Conservation (phyloP, 805 yeast genomes). For the Metschnikowia amazonensis region DNA sequence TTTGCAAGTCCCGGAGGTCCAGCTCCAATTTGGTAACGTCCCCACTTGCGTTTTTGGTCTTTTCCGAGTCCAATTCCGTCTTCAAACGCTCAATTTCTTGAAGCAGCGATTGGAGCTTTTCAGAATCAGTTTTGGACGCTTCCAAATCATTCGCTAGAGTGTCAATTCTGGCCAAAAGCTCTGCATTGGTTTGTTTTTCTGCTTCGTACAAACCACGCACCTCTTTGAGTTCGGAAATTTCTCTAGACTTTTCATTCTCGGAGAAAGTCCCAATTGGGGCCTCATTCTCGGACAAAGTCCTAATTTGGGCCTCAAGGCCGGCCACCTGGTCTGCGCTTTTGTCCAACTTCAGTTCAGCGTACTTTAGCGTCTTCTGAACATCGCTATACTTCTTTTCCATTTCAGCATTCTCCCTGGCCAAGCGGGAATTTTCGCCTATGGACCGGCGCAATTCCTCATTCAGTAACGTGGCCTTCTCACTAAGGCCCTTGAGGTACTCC, state of each 20-base stretch:
- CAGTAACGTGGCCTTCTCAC: constrained; percentile 56
- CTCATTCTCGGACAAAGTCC: too few species aligned
- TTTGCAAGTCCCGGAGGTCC: not conserved
- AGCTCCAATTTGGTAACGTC: not conserved
- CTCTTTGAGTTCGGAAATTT: not conserved
- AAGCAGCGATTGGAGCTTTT: not conserved
- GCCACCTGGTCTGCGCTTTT: constrained; percentile 2
- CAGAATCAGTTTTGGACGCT: not conserved
- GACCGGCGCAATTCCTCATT: constrained; percentile 61
- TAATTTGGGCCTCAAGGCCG: not conserved
- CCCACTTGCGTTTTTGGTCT: too few species aligned
- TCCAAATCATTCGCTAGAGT: not conserved
- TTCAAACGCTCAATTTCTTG: not conserved
- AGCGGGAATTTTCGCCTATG: constrained; percentile 24
- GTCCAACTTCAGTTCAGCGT: constrained; percentile 16
- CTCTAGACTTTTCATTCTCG: too few species aligned
- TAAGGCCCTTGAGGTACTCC: constrained; percentile 63
- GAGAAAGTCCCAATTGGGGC: too few species aligned
- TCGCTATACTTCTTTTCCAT: constrained; percentile 12
- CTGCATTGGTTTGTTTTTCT: constrained; percentile 5
- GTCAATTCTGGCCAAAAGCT: constrained; percentile 3
- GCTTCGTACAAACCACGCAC: constrained; percentile 3
- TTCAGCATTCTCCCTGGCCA: constrained; percentile 12
- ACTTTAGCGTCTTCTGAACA: constrained; percentile 15
- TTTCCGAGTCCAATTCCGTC: not conserved